A percentile compares a stretch with the other conserved stretches of the same genome.
These are phyloP conservation scores for Lactarius sp. DNA, from an alignment of 768 basidiomycete genomes.

Conservation along the genomic window DNA sequence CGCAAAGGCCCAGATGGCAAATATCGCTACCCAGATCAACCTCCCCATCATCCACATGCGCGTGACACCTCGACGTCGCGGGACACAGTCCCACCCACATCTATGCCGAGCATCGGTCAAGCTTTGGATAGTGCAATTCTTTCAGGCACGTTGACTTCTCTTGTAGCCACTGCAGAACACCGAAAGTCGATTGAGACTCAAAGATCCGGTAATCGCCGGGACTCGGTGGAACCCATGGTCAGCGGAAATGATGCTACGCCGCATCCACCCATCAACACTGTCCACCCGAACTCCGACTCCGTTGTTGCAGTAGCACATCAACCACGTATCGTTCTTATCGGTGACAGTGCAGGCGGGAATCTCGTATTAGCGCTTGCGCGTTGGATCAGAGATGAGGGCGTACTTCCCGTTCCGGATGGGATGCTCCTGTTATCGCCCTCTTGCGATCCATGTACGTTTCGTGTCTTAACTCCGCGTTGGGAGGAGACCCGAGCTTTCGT, in stretches of 20 bases:
- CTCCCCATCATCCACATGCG: slow-evolving; percentile 18
- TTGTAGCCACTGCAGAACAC: not conserved
- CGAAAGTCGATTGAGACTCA: not conserved
- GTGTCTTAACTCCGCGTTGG: slow-evolving; percentile 23
- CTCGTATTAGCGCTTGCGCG: slow-evolving; percentile 47
- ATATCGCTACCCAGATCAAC: slow-evolving; percentile 25
- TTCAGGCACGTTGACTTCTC: not conserved
- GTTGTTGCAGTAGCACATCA: slow-evolving; percentile 23
- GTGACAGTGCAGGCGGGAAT: slow-evolving; percentile 54
- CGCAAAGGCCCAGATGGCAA: slow-evolving; percentile 27
- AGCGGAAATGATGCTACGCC: slow-evolving; percentile 21
- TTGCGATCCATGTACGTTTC: slow-evolving; percentile 34
- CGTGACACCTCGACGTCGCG: not conserved
- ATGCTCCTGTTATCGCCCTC: slow-evolving; percentile 44
- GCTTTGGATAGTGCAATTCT: not conserved
- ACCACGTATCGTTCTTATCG: slow-evolving; percentile 42
- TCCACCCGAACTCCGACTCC: not conserved
- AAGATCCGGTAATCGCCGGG: not conserved
- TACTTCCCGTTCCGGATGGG: slow-evolving; percentile 42
- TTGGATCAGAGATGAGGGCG: slow-evolving; percentile 49
- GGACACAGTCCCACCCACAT: not conserved
- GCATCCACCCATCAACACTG: not conserved
- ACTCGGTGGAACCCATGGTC: slow-evolving; percentile 12
- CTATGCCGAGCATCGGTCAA: not conserved
- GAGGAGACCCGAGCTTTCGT: slow-evolving; percentile 22